Conservation (phyloP, 2,329 filamentous ascomycete genomes). For the Fusarium drepaniforme region DNA sequence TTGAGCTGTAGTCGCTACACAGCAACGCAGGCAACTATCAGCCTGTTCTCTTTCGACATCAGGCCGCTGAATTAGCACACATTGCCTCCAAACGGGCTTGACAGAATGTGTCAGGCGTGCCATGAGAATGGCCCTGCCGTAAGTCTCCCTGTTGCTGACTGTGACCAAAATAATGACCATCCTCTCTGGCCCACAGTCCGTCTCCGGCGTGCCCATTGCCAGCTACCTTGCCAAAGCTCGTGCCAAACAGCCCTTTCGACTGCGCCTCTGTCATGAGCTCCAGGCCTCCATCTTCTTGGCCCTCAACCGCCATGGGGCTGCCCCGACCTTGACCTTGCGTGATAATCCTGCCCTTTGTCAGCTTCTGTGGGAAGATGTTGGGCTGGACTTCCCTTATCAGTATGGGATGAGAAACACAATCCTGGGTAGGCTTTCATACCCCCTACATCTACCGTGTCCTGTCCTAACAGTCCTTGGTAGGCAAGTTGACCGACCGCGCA, state of each 20-base stretch:
- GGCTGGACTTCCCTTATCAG: neutral
- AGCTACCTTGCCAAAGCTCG: neutral
- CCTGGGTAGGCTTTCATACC: neutral
- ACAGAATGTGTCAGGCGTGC: neutral
- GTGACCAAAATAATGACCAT: neutral
- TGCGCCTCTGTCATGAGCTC: neutral
- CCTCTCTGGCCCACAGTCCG: neutral
- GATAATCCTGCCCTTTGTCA: neutral
- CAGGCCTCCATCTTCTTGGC: neutral
- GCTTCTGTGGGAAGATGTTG: neutral
- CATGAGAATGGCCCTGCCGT: neutral
- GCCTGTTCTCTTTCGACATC: neutral
- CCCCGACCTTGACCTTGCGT: neutral
- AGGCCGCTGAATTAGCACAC: neutral
- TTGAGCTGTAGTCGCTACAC: neutral
- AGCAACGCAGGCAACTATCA: neutral
- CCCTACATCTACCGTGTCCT: neutral
- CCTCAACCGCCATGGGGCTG: neutral
- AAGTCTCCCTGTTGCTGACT: neutral
- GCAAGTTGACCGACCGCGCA: neutral
- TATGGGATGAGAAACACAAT: neutral
- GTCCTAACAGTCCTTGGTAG: neutral
- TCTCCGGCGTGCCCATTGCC: neutral
- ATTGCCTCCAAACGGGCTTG: neutral
- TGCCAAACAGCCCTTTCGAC: neutral